phyloP scores from a whole-genome alignment of 2,329 filamentous ascomycete genomes.

The Fusarium praegraminearum region DNA sequence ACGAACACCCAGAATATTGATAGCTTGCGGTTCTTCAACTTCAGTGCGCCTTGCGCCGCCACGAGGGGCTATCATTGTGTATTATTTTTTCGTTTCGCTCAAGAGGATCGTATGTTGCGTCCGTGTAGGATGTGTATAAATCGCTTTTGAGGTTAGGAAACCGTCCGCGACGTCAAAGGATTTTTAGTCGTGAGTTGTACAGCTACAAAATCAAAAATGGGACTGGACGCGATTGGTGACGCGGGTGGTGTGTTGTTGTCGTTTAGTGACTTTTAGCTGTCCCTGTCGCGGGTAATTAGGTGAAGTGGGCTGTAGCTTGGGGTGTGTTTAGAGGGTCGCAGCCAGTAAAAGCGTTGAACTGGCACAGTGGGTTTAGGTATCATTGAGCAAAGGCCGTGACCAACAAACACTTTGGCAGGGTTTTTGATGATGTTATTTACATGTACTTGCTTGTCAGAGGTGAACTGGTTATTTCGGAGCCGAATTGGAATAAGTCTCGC shows the following conservation, averaged over 20 bases:
- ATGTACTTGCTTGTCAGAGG: neutral
- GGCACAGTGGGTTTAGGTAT: conserved; percentile 12
- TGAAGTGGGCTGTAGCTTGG: conserved; percentile 32
- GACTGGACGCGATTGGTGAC: conserved; percentile 44
- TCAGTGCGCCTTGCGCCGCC: conserved; percentile 48
- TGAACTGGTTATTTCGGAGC: too few relatives aligned
- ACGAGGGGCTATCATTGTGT: conserved; percentile 51
- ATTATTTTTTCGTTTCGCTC: neutral
- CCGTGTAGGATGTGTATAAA: neutral
- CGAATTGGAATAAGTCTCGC: neutral
- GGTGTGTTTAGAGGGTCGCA: conserved; percentile 32
- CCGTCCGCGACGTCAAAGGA: neutral
- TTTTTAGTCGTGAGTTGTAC: conserved; percentile 21
- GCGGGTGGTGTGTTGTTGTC: conserved; percentile 41
- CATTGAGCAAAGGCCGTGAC: neutral
- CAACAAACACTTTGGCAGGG: neutral
- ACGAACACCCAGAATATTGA: conserved; percentile 53
- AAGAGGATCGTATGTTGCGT: neutral
- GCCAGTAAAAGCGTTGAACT: conserved; percentile 20
- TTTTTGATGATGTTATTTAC: neutral
- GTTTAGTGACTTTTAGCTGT: conserved; percentile 29
- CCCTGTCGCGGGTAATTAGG: conserved; percentile 30
- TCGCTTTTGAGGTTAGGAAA: neutral
- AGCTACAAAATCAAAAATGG: conserved; percentile 23
- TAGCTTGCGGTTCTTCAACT: conserved; percentile 49